These are phyloP conservation scores for Martiniozyma asiatica DNA, from an alignment of 1,139 yeast genomes.

Conservation along the genomic window DNA sequence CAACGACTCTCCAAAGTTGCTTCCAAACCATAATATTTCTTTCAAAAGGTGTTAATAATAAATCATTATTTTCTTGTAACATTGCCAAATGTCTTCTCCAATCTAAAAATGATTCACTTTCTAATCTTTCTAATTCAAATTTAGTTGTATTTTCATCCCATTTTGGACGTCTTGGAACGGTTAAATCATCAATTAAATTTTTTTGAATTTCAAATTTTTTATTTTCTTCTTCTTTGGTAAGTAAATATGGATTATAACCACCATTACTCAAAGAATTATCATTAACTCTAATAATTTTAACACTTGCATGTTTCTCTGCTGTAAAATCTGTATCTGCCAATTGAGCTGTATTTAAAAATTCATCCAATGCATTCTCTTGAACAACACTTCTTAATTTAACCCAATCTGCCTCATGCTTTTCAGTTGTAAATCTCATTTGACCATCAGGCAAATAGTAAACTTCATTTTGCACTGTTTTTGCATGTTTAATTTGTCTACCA, in stretches of 20 bases:
- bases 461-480: slow-evolving; percentile 55
- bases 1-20: slow-evolving; percentile 97
- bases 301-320: slow-evolving; percentile 76
- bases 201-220: slow-evolving; percentile 55
- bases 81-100: slow-evolving; percentile 89
- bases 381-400: slow-evolving; percentile 87
- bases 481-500: slow-evolving; percentile 75
- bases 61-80: slow-evolving; percentile 70
- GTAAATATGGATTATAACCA: slow-evolving; percentile 32
- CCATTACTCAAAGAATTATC: slow-evolving; percentile 35
- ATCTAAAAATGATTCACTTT: slow-evolving; percentile 43
- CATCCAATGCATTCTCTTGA: slow-evolving; percentile 89
- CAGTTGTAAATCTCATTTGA: slow-evolving; percentile 73
- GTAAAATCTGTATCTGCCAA: slow-evolving; percentile 94
- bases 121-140: slow-evolving; percentile 72
- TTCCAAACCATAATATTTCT: slow-evolving; percentile 97
- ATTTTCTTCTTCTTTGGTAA: slow-evolving; percentile 58
- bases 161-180: slow-evolving; percentile 88
- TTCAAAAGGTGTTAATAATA: slow-evolving; percentile 91
- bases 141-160: slow-evolving; percentile 72
- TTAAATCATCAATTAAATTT: slow-evolving; percentile 65
- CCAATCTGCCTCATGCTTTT: slow-evolving; percentile 77
- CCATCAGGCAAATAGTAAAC: slow-evolving; percentile 73
- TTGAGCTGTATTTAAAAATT: slow-evolving; percentile 87
- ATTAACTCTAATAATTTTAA: slow-evolving; percentile 72